Percentiles rank a stretch among this genome's conserved stretches.
phyloP scores from a whole-genome alignment of 2,329 filamentous ascomycete genomes.

The Diaporthe ampelina region DNA sequence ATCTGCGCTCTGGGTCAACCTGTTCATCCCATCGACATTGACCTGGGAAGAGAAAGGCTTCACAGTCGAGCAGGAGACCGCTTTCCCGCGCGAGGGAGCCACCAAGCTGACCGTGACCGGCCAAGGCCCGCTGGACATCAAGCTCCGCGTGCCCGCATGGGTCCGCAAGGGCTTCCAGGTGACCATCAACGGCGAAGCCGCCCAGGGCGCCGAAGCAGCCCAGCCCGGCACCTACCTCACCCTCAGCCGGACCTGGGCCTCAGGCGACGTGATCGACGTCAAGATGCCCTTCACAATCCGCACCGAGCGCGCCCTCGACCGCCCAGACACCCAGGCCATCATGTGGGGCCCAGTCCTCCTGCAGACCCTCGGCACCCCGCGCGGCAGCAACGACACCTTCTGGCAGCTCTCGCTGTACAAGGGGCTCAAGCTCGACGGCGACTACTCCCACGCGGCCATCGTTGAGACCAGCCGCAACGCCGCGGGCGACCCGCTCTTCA shows the following conservation, averaged over 20 bases:
- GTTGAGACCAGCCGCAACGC: constrained; percentile 42
- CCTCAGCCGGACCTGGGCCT: constrained; percentile 48
- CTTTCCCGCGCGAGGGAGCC: constrained; percentile 47
- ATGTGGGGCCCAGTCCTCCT: constrained; percentile 51
- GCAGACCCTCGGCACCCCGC: constrained; percentile 48
- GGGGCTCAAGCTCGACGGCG: constrained; percentile 50
- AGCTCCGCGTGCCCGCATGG: constrained; percentile 50
- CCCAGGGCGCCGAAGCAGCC: constrained; percentile 34
- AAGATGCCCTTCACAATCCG: constrained; percentile 50
- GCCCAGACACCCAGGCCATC: constrained; percentile 51
- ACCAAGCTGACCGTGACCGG: constrained; percentile 48
- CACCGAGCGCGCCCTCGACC: constrained; percentile 49
- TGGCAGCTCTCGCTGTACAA: constrained; percentile 49
- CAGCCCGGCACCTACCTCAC: constrained; percentile 49
- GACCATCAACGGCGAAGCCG: constrained; percentile 47
- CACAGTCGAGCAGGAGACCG: constrained; percentile 48
- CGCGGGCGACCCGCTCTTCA: constrained; percentile 48
- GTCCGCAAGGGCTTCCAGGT: constrained; percentile 47
- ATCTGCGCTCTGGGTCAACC: constrained; percentile 51
- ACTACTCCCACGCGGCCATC: constrained; percentile 48
- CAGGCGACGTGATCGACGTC: constrained; percentile 49
- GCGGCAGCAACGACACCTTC: constrained; percentile 43
- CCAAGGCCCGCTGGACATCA: constrained; percentile 48
- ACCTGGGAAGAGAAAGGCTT: constrained; percentile 49
- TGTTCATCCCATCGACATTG: constrained; percentile 50